These are phyloP conservation scores for Martensiomyces pterosporus DNA, from an alignment of 192 early-diverging fungal genomes.

Conservation along the genomic window DNA sequence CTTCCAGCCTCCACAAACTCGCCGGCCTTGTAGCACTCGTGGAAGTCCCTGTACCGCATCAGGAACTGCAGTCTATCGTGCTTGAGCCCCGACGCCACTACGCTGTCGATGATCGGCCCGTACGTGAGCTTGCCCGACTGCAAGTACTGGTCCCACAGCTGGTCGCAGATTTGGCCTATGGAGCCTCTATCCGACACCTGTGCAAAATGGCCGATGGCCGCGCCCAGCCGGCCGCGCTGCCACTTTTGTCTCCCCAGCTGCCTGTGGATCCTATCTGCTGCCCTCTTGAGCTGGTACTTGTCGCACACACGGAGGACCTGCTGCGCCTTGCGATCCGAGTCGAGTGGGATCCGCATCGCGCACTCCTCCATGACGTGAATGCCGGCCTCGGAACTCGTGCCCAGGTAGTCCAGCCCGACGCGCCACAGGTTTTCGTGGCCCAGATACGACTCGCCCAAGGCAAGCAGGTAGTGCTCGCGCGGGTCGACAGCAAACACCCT, in stretches of 20 bases:
- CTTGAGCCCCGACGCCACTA: conserved; percentile 13
- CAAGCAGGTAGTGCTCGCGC: conserved; percentile 36
- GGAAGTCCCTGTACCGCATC: conserved; percentile 57
- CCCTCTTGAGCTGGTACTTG: conserved; percentile 29
- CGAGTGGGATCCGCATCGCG: conserved; percentile 51
- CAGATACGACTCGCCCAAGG: conserved; percentile 27
- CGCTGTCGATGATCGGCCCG: conserved; percentile 39
- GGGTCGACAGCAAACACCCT: conserved; percentile 24
- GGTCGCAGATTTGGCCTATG: conserved; percentile 55
- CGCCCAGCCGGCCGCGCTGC: conserved; percentile 53
- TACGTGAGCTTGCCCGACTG: conserved; percentile 43
- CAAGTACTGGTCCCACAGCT: conserved; percentile 53
- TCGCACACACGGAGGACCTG: conserved; percentile 56
- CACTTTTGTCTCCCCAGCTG: conserved; percentile 52
- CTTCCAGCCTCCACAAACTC: conserved; percentile 35
- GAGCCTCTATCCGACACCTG: conserved; percentile 45
- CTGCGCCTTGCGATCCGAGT: conserved; percentile 46
- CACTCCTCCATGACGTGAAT: conserved; percentile 19
- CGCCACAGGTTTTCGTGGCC: conserved; percentile 50
- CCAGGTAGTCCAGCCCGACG: conserved; percentile 53
- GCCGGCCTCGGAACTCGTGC: conserved; percentile 7
- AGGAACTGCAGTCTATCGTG: conserved; percentile 55
- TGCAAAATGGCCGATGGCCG: conserved; percentile 61
- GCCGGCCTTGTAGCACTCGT: conserved; percentile 44
- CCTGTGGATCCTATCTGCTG: conserved; percentile 35